These are phyloP conservation scores for Botrytis galanthina DNA, from an alignment of 2,329 filamentous ascomycete species.

Conservation along the genomic window DNA sequence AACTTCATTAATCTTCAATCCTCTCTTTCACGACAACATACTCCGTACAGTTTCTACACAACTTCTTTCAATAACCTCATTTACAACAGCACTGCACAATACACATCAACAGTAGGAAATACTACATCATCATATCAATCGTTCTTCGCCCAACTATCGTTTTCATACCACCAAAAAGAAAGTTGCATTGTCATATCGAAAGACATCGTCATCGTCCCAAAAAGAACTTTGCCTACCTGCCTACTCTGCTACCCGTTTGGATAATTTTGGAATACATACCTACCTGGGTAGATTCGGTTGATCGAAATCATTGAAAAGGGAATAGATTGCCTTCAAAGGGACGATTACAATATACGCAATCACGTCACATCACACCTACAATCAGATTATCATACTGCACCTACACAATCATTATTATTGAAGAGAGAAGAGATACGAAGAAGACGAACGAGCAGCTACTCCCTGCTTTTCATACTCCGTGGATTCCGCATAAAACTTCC, in stretches of 20 bases:
- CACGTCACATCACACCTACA: not conserved
- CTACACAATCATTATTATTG: not conserved
- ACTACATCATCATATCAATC: not conserved
- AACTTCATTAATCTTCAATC: not conserved
- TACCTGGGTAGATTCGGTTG: not conserved
- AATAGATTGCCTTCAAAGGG: not conserved
- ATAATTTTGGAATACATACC: conserved; percentile 16
- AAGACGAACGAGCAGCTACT: not conserved
- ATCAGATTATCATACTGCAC: not conserved
- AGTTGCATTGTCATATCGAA: not conserved
- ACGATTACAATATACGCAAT: conserved; percentile 3
- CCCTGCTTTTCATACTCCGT: not conserved
- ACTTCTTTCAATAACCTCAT: not conserved
- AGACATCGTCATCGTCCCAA: not conserved
- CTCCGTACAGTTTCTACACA: conserved; percentile 1
- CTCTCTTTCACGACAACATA: not conserved
- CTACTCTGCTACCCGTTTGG: conserved; percentile 17
- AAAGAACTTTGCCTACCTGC: not conserved
- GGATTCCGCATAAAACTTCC: not conserved
- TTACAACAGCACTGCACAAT: not conserved
- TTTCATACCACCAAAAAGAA: not conserved
- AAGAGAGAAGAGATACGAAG: not conserved
- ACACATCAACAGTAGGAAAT: not conserved
- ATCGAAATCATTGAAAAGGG: not conserved
- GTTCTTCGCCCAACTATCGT: not conserved